Evolutionary conservation across 1,284 basidiomycete genomes (phyloP), one percentile per base, ranked within the genome.

Genomic region (Thecaphora frezii): DNA sequence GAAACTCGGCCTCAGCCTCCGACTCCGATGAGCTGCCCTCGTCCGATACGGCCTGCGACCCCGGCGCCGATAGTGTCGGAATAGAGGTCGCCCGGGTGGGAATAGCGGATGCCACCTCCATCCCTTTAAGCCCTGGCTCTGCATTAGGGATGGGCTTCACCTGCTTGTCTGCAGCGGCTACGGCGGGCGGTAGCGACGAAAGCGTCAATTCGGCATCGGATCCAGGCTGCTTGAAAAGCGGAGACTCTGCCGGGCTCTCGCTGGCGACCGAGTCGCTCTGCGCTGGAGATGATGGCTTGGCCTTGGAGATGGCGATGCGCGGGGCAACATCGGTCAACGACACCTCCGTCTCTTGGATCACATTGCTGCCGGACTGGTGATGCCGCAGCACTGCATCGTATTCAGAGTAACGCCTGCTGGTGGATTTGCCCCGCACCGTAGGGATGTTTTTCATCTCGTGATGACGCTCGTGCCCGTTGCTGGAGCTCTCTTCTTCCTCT

Each of bases 401-500:
- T 8, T 56, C 51, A 30, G 45, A 53, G 44, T 62, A 62, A 22
- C 48, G 58, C 30, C 53, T 50, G 19, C 51, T 49, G 18, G 52
- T 53, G 5, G 55, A 55, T 28, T 62, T 58, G 38, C 56, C 64
- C 30, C 62, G 62, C 38, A 49, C 33, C 12, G 52, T 44, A n/a
- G 28, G 10, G 50, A 48, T 62, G 38, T 44, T 49, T n/a, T 55
- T 58, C 66, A 71, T 71, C 37, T 71, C 69, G 37, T 69, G 52
- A 26, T 67, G 50, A 19, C 45, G 30, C 21, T 38, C 36, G 51
- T 69, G 67, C 9, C 60, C 69, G 23, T 55, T 28, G 44, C 60
- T 67, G 37, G 66, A 69, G 0, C 22, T 49, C 19, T 72, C 71
- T 25, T 73, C 71, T 7, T 73, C 71, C 44, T 73, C 71, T 48